Evolutionary conservation across 192 early-diverging fungal genomes (phyloP), one percentile per base, ranked within the genome.

Genomic region (Backusella westeae): DNA sequence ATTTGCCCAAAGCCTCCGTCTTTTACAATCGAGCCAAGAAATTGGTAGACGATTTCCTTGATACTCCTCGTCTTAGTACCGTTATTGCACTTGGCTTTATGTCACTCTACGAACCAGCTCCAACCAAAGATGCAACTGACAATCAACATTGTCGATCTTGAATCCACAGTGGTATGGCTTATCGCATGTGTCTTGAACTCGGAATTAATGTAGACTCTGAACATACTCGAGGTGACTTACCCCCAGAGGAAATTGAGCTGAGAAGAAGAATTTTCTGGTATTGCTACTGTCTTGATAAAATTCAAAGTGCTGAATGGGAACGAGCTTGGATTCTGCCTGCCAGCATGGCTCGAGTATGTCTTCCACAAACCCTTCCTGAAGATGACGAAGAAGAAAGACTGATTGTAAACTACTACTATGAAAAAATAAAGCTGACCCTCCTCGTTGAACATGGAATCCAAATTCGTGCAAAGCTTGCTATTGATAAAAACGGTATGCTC

Each of bases 281-380:
- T 4, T 79, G 78, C 52, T 79, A 75, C 23, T 79, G 73, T 63
- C 35, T 79, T 1, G 78, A 79, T 68, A 79, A 79, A n/a, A 14
- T 69, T 6, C 78, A 74, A 41, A 79, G 78, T 35, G 36, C 59
- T 21, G 66, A 52, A 36, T 67, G 42, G 17, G 44, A 75, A 42
- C 35, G 78, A 2, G 29, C 68, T 35, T 79, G 78, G 72, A 79
- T 74, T 46, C 46, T 79, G 0, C 67, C 46, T 69, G 34, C n/a
- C 7, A 36, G 32, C 8, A 21, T 69, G 35, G 68, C 38, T 6
- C 32, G 34, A 19, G 34, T 69, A 3, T 69, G 32, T 36, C 14
- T 69, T 21, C 67, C 67, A 39, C 34, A 39, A 41, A 15, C 35
- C 3, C 35, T 69, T 21, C 35, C 34, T 36, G 67, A 41, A 4